Base-by-base conservation (phyloP, 345 rosid species). In the Citrus inodora region DNA sequence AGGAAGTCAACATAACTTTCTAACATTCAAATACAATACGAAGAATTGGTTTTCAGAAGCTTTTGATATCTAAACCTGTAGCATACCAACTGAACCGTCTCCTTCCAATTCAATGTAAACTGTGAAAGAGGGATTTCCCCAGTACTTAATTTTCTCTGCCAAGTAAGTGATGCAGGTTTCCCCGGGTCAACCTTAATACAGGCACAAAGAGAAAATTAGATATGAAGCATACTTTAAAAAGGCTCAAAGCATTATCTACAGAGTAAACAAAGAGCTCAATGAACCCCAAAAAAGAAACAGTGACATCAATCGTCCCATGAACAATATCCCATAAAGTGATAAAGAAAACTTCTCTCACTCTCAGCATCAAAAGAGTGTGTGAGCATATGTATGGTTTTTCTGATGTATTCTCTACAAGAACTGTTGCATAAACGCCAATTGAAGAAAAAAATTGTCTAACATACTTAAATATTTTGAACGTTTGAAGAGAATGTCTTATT, bases 41-140 rank as follows among this genome's bases (percentile, higher is more conserved):
- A 59, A 37, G 42, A 28, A 4, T 14, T 32, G 14, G 19, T 63
- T n/a, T 68, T 28, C 6, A 5, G 74, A 62, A 77, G 13, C 24
- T 33, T 67, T 40, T 67, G 73, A 13, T 22, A 27, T 51, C 37
- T 66, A 27, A 68, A 37, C 33, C 25, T 32, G 27, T 55, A 74
- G 72, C 82, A 40, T 89, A 92, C 97, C 95, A 92, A 38, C 13
- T 86, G 90, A 22, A 92, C 71, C 69, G 73, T 89, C 75, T 92
- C 97, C 79, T 84, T 85, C 78, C 82, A 81, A 73, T 80, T 86
- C 71, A 92, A 48, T 48, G 78, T 46, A 83, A 92, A 91, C 77
- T 61, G 77, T 8, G 80, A 76, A 64, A 83, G 92, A 80, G 58
- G 71, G 69, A 73, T 82, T 69, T 24, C 69, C 35, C 84, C 82